phyloP scores from a whole-genome alignment of 106 monocot genomes.

The Alisma plantagoaquatica region DNA sequence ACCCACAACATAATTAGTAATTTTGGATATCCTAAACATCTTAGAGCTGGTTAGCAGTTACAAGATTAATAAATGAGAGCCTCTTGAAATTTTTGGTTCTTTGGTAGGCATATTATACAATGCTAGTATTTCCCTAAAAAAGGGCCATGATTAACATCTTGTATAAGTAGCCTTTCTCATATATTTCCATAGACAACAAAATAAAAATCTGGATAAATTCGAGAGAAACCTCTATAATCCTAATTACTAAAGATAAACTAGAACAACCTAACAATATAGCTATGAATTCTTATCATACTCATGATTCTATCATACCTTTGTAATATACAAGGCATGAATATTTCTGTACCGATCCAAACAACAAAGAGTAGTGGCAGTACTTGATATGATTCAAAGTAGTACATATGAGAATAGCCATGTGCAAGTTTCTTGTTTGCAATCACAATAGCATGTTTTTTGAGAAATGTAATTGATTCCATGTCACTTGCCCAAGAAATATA shows the following conservation, averaged over 20 bases:
- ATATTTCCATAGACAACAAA: conserved; percentile 31
- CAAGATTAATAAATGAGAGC: conserved; percentile 33
- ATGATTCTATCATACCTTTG: conserved; percentile 35
- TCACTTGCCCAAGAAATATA: conserved; percentile 34
- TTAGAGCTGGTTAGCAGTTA: conserved; percentile 28
- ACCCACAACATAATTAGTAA: conserved; percentile 31
- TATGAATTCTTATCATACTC: conserved; percentile 34
- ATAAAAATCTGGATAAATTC: conserved; percentile 37
- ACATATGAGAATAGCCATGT: conserved; percentile 26
- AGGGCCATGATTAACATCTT: conserved; percentile 30
- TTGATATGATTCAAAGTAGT: conserved; percentile 41
- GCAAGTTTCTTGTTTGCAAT: conserved; percentile 37
- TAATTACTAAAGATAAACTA: conserved; percentile 29
- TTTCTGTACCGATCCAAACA: conserved; percentile 39
- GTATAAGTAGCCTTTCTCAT: conserved; percentile 38
- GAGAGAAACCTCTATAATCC: conserved; percentile 40
- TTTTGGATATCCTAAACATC: conserved; percentile 37
- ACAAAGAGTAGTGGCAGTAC: conserved; percentile 24
- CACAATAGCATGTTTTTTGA: conserved; percentile 35
- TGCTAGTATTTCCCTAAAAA: conserved; percentile 26
- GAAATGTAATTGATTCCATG: conserved; percentile 32
- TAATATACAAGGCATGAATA: conserved; percentile 16
- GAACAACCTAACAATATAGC: conserved; percentile 31
- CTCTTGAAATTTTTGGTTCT: conserved; percentile 32
- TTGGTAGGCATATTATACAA: conserved; percentile 37